Conservation (phyloP, 495 filamentous ascomycete genomes). For the Hyaloscypha variabilis region DNA sequence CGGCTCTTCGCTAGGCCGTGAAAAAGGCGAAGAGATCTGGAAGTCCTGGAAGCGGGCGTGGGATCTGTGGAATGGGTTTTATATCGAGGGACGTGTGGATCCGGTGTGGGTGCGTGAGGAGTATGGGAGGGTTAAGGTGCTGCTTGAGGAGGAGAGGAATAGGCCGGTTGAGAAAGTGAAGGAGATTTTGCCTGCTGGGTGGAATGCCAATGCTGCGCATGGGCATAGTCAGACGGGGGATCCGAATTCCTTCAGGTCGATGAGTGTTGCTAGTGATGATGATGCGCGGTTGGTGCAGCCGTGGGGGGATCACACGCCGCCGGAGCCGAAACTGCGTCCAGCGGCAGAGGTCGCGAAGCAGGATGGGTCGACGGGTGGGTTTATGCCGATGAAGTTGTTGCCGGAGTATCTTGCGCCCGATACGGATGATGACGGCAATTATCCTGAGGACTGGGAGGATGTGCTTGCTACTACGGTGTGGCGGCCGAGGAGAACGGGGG, state of each 20-base stretch:
- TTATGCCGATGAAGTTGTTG: conserved; percentile 18
- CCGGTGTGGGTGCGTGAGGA: conserved; percentile 16
- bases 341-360: background rate
- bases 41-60: conserved; percentile 30
- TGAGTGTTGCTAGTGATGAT: background rate
- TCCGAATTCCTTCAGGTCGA: no score
- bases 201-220: no score
- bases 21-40: conserved; percentile 27
- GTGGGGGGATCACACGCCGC: background rate
- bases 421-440: background rate
- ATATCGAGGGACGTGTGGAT: conserved; percentile 28
- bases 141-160: conserved; percentile 1
- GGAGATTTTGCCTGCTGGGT: no score
- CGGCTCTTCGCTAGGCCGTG: background rate
- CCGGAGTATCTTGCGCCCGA: conserved; percentile 15
- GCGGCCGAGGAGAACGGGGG: conserved; percentile 24
- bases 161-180: no score
- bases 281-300: background rate
- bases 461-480: conserved; percentile 23
- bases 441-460: conserved; percentile 11
- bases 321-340: background rate
- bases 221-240: no score
- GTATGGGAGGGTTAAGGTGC: conserved; percentile 13
- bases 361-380: conserved; percentile 20
- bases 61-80: conserved; percentile 31